Percentiles rank a stretch among this genome's conserved stretches.
Conservation (phyloP, 257 asterid genomes). For the Salvia splendens region DNA sequence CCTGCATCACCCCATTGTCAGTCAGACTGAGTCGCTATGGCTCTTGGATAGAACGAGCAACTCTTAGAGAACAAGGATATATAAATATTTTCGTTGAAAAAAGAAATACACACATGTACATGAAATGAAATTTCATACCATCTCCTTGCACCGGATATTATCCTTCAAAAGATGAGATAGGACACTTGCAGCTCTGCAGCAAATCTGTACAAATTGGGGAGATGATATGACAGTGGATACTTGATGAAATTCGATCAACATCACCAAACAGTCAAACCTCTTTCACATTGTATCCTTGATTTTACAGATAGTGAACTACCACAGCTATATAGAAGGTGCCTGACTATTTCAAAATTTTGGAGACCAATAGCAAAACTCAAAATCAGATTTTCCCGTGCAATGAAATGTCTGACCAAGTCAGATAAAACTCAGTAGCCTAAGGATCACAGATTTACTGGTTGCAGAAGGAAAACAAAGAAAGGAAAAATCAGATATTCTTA, state of each 20-base stretch:
- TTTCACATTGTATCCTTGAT: not conserved
- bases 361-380: not conserved
- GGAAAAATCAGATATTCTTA: not conserved
- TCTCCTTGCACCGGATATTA: constrained; percentile 82
- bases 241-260: not conserved
- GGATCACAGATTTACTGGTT: not conserved
- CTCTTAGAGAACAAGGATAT: constrained; percentile 55
- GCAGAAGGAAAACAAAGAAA: not conserved
- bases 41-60: not conserved
- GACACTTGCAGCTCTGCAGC: constrained; percentile 96
- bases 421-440: not conserved
- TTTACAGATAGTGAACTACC: constrained; percentile 7
- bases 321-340: not conserved
- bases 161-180: constrained; percentile 82
- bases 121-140: constrained; percentile 50
- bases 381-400: no score
- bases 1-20: constrained; percentile 54
- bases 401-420: not conserved
- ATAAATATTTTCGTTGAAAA: constrained; percentile 13
- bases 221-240: not conserved
- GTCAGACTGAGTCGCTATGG: not conserved
- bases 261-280: not conserved
- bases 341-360: not conserved
- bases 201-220: constrained; percentile 56
- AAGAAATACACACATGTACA: constrained; percentile 9